Conservation (phyloP, 2,329 filamentous ascomycete genomes). For the Nemania sp. region DNA sequence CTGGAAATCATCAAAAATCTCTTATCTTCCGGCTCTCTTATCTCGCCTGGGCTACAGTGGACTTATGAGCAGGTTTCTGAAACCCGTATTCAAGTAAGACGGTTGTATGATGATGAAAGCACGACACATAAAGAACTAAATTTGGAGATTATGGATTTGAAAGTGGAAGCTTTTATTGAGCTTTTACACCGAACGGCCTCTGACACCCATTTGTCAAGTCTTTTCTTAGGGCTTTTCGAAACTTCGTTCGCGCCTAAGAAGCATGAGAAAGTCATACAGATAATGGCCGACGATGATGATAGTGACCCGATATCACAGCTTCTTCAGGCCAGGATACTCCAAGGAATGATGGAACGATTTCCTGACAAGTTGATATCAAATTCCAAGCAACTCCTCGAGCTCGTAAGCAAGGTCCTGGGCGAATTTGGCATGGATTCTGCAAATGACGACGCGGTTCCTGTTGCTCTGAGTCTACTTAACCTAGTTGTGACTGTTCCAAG, state of each 20-base stretch:
- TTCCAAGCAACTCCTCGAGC: conserved; percentile 65
- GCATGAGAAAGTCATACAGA: conserved; percentile 31
- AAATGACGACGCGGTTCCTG: conserved; percentile 53
- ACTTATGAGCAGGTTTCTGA: conserved; percentile 50
- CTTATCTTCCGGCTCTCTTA: conserved; percentile 54
- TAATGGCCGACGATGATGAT: conserved; percentile 39
- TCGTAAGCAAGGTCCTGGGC: conserved; percentile 63
- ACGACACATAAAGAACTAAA: conserved; percentile 38
- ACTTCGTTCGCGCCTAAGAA: conserved; percentile 55
- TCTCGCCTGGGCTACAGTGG: conserved; percentile 50
- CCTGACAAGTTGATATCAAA: conserved; percentile 66
- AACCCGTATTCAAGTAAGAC: conserved; percentile 56
- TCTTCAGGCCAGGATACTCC: conserved; percentile 63
- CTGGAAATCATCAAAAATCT: conserved; percentile 56
- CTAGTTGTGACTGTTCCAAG: conserved; percentile 60
- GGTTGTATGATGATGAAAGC: conserved; percentile 31
- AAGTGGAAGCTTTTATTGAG: conserved; percentile 51
- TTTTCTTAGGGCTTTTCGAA: conserved; percentile 63
- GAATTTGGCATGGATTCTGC: conserved; percentile 47
- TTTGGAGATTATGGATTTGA: conserved; percentile 51
- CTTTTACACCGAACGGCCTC: conserved; percentile 55
- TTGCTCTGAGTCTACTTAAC: conserved; percentile 64
- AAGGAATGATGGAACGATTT: conserved; percentile 65
- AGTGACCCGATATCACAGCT: conserved; percentile 50
- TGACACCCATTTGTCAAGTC: conserved; percentile 58